These are phyloP conservation scores for Pseudomonodictys pantanalensis DNA, from an alignment of 495 filamentous ascomycete species.

Conservation along the genomic window DNA sequence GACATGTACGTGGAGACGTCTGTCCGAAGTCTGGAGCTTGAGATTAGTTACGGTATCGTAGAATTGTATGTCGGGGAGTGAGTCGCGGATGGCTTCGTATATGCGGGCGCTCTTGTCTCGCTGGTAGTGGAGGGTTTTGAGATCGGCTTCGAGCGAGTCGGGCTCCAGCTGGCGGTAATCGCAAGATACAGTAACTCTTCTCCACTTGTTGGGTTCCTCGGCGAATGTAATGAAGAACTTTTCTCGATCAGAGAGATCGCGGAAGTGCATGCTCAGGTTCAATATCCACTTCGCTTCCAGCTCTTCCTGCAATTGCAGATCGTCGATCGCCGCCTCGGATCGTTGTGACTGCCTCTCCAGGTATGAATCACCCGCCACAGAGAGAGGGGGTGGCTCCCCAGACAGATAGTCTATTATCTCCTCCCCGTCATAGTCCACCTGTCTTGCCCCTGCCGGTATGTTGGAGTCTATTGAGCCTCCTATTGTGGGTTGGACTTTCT, in stretches of 20 bases:
- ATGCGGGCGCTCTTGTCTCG: constrained; percentile 92
- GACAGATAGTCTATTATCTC: constrained; percentile 18
- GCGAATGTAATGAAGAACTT: constrained; percentile 98
- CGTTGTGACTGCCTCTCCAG: constrained; percentile 17
- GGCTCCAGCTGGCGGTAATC: constrained; percentile 82
- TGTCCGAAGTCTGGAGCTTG: constrained; percentile 86
- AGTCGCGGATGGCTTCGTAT: constrained; percentile 93
- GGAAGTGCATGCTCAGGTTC: constrained; percentile 98
- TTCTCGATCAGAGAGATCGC: constrained; percentile 88
- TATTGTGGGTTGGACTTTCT: constrained; percentile 15
- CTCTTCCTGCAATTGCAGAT: constrained; percentile 62
- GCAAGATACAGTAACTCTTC: constrained; percentile 86
- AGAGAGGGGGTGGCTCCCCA: constrained; percentile 24
- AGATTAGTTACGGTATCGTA: constrained; percentile 95
- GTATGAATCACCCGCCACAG: constrained; percentile 14
- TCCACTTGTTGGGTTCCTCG: constrained; percentile 72
- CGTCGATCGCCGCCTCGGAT: constrained; percentile 37
- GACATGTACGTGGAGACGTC: constrained; percentile 91
- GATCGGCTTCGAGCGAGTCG: constrained; percentile 81
- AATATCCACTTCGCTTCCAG: constrained; percentile 90
- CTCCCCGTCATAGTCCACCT: constrained; percentile 28
- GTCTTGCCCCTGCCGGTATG: constrained; percentile 28
- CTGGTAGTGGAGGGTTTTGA: constrained; percentile 76
- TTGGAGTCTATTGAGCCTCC: constrained; percentile 20
- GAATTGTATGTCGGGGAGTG: constrained; percentile 86